Conservation (phyloP, 2,329 filamentous ascomycete species). For the Talaromyces sp. region DNA sequence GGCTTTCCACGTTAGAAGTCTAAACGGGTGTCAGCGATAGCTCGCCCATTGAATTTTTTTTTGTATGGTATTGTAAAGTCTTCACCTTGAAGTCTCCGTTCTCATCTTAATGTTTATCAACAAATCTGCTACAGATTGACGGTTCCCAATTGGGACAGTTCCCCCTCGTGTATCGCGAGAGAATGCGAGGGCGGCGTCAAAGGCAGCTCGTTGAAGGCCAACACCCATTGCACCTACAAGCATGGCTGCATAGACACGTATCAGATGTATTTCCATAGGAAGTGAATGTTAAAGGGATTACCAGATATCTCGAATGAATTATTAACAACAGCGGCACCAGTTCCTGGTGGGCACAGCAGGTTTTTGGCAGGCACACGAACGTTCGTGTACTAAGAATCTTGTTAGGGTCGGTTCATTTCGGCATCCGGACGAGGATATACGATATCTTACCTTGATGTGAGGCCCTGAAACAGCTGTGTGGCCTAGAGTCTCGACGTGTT, state of each 20-base stretch:
- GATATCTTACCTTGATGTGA: constrained; percentile 31
- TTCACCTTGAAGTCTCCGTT: constrained; percentile 40
- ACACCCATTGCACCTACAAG: constrained; percentile 54
- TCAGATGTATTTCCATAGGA: neutral
- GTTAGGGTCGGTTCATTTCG: neutral
- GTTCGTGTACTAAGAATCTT: constrained; percentile 34
- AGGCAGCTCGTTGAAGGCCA: constrained; percentile 51
- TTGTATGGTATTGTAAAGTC: neutral
- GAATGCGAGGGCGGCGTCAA: constrained; percentile 50
- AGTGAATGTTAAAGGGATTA: neutral
- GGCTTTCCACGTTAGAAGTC: constrained; percentile 47
- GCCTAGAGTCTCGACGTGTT: constrained; percentile 43
- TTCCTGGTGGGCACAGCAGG: constrained; percentile 42
- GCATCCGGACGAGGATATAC: neutral
- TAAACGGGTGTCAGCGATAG: neutral
- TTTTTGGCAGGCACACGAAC: constrained; percentile 47
- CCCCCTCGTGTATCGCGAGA: constrained; percentile 49
- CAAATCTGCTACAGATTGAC: constrained; percentile 50
- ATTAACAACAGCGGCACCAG: constrained; percentile 41
- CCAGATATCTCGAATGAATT: constrained; percentile 38
- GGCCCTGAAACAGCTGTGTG: constrained; percentile 48
- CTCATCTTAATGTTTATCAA: constrained; percentile 51
- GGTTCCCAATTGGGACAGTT: constrained; percentile 41
- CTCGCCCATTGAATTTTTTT: too few relatives aligned
- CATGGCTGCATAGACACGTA: constrained; percentile 29